A percentile compares a stretch with the other conserved stretches of the same genome.
Conservation (phyloP, 1,284 basidiomycete genomes). For the Xanthoconium separans region DNA sequence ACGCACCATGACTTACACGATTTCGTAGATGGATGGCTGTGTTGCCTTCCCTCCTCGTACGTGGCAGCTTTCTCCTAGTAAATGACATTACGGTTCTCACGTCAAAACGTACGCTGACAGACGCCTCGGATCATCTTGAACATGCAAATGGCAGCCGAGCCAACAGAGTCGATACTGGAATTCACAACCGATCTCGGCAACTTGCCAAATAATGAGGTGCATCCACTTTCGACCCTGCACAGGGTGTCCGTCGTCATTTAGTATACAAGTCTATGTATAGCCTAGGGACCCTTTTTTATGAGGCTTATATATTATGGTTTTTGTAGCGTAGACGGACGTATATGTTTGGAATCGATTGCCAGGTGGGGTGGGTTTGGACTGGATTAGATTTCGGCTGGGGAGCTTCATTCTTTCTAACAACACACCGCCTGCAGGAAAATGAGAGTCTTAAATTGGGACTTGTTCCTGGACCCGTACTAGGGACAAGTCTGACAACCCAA, state of each 20-base stretch:
- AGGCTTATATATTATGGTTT: neutral
- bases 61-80: neutral
- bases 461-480: no score
- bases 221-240: neutral
- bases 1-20: neutral
- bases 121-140: conserved; percentile 25
- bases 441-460: no score
- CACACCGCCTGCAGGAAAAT: no score
- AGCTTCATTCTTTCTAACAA: no score
- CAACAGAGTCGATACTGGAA: conserved; percentile 6
- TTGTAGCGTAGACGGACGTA: no score
- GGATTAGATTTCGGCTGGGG: no score
- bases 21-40: conserved; percentile 17
- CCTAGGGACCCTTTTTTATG: neutral
- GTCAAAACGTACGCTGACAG: conserved; percentile 5
- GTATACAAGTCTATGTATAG: neutral
- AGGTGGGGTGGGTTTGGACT: no score
- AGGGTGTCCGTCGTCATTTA: neutral
- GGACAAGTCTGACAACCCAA: no score
- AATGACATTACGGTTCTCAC: neutral
- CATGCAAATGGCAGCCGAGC: conserved; percentile 18
- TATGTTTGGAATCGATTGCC: no score
- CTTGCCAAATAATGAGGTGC: neutral
- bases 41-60: conserved; percentile 17
- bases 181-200: conserved; percentile 13